Evolutionary conservation across 495 filamentous ascomycete genomes (phyloP).

Genomic region (Podospora tetraspora): DNA sequence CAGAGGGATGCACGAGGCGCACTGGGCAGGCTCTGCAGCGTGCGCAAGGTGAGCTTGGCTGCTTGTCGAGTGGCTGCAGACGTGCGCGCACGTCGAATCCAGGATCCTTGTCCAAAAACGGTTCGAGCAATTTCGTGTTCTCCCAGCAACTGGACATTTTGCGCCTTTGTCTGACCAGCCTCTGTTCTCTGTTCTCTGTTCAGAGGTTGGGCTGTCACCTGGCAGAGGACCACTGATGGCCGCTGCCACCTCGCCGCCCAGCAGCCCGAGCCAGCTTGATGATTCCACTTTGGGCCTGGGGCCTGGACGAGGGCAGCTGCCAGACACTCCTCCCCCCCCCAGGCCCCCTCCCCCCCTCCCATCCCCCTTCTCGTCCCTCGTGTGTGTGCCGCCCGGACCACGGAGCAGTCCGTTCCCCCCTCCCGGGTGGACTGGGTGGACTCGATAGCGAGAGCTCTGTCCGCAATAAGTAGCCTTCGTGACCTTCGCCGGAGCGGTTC

Average conservation of each 20-base stretch:
- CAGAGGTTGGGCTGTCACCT: background rate
- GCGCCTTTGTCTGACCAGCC: conserved; percentile 20
- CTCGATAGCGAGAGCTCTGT: conserved; percentile 8
- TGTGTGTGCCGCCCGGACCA: conserved; percentile 12
- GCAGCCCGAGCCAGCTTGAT: background rate
- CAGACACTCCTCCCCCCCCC: background rate
- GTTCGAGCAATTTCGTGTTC: conserved; percentile 34
- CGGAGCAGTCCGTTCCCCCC: conserved; percentile 18
- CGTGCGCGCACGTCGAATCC: conserved; percentile 24
- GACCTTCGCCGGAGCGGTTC: conserved; percentile 12
- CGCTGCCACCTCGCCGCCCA: conserved; percentile 1
- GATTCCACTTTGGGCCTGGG: background rate
- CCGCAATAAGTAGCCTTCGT: conserved; percentile 22
- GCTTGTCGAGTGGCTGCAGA: conserved; percentile 27
- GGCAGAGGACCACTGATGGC: background rate
- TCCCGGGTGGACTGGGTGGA: conserved; percentile 7
- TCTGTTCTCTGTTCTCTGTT: background rate
- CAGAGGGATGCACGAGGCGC: conserved; percentile 24
- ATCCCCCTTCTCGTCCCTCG: background rate
- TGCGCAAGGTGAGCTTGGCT: conserved; percentile 10
- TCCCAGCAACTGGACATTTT: conserved; percentile 26
- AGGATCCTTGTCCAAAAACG: conserved; percentile 32
- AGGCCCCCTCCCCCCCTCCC: background rate
- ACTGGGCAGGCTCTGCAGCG: conserved; percentile 15
- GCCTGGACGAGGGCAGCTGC: background rate